Percentiles rank a stretch among this genome's conserved stretches.
phyloP scores from a whole-genome alignment of 1,284 basidiomycete genomes.

The Papiliotrema flavescens region DNA sequence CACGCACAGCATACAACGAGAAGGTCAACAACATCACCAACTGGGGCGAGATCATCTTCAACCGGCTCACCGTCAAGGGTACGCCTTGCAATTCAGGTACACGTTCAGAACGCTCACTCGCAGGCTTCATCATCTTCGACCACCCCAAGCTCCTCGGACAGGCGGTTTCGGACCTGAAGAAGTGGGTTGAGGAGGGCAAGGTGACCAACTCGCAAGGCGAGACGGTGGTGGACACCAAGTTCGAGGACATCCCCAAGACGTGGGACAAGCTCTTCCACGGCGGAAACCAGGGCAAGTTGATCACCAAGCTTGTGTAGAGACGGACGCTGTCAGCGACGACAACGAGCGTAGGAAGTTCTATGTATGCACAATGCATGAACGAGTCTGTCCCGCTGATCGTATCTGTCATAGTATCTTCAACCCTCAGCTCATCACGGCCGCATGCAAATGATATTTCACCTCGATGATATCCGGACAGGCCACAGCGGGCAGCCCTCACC shows the following conservation, averaged over 20 bases:
- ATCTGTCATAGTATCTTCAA: too few species aligned
- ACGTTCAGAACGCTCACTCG: background rate
- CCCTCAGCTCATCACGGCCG: too few species aligned
- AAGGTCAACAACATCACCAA: constrained; percentile 19
- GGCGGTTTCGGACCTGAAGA: constrained; percentile 19
- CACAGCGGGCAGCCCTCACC: too few species aligned
- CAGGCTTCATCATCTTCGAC: constrained; percentile 48
- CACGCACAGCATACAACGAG: constrained; percentile 28
- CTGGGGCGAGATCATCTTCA: constrained; percentile 44
- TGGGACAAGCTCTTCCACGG: constrained; percentile 40
- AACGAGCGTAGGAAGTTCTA: too few species aligned
- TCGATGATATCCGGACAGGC: too few species aligned
- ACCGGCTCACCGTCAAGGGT: constrained; percentile 48
- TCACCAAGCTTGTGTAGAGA: constrained; percentile 32
- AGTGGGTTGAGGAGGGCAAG: constrained; percentile 36
- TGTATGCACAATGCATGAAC: too few species aligned
- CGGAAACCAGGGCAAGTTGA: constrained; percentile 40
- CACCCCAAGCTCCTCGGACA: constrained; percentile 19
- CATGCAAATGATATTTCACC: too few species aligned
- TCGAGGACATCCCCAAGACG: constrained; percentile 39
- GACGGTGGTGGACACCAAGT: constrained; percentile 34
- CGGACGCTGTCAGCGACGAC: too few species aligned
- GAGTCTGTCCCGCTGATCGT: too few species aligned
- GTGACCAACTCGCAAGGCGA: constrained; percentile 31
- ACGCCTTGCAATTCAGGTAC: constrained; percentile 1